These are phyloP conservation scores for Emergomyces africanus DNA, from an alignment of 2,329 filamentous ascomycete species.

Conservation along the genomic window DNA sequence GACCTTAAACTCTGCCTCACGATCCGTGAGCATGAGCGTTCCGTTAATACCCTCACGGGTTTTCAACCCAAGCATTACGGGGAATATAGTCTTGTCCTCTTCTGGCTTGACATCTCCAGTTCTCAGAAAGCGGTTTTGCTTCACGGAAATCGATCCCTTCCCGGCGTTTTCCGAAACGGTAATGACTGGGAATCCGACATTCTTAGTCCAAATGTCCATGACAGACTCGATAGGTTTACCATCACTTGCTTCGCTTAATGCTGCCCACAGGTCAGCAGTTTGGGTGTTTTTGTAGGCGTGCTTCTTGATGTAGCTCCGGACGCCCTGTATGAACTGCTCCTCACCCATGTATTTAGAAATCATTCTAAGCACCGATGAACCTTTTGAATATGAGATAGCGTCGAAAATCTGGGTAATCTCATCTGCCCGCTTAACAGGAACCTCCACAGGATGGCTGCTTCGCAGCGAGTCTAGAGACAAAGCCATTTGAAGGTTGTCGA, in stretches of 20 bases:
- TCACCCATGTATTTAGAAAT: slow-evolving; percentile 92
- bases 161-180: slow-evolving; percentile 65
- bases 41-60: slow-evolving; percentile 64
- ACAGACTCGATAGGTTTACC: slow-evolving; percentile 82
- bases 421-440: slow-evolving; percentile 86
- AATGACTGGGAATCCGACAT: slow-evolving; percentile 85
- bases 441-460: slow-evolving; percentile 93
- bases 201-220: slow-evolving; percentile 95
- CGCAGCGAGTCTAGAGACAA: slow-evolving; percentile 78
- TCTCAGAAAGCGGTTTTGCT: slow-evolving; percentile 89
- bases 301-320: slow-evolving; percentile 83
- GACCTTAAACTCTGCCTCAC: slow-evolving; percentile 67
- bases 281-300: slow-evolving; percentile 94
- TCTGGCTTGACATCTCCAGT: slow-evolving; percentile 90
- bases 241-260: slow-evolving; percentile 75
- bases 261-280: slow-evolving; percentile 81
- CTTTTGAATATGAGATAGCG: slow-evolving; percentile 94
- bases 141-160: slow-evolving; percentile 64
- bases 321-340: slow-evolving; percentile 82
- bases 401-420: slow-evolving; percentile 99
- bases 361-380: slow-evolving; percentile 92
- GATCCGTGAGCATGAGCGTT: slow-evolving; percentile 55
- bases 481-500: slow-evolving; percentile 79
- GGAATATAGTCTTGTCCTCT: slow-evolving; percentile 78
- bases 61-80: slow-evolving; percentile 75